These are phyloP conservation scores for Aschersonia sp. DNA, from an alignment of 2,329 filamentous ascomycete species.

Conservation along the genomic window DNA sequence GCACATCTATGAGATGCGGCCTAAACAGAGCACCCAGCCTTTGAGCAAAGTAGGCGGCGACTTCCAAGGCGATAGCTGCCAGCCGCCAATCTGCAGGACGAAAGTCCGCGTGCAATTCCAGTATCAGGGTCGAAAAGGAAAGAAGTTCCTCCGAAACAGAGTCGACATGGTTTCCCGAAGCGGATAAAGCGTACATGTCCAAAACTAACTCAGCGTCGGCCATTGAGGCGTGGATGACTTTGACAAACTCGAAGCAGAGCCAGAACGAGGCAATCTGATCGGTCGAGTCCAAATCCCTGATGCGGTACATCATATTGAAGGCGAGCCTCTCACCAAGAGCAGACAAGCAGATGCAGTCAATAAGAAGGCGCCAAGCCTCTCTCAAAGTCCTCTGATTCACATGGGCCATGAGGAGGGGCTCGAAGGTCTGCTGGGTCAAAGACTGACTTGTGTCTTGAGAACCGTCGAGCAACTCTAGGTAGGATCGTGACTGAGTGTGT, in stretches of 20 bases:
- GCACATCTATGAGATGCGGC: slow-evolving; percentile 73
- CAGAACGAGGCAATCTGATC: slow-evolving; percentile 61
- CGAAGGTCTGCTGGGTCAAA: slow-evolving; percentile 27
- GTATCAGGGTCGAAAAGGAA: slow-evolving; percentile 47
- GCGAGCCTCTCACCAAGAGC: slow-evolving; percentile 47
- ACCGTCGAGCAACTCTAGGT: slow-evolving; percentile 15
- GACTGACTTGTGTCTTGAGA: slow-evolving; percentile 6
- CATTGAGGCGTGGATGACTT: slow-evolving; percentile 35
- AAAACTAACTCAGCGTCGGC: slow-evolving; percentile 53
- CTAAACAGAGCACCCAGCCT: slow-evolving; percentile 56
- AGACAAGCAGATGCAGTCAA: slow-evolving; percentile 39
- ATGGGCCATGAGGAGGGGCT: slow-evolving; percentile 45
- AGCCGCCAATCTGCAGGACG: slow-evolving; percentile 52
- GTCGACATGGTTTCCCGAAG: slow-evolving; percentile 26
- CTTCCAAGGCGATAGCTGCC: slow-evolving; percentile 68
- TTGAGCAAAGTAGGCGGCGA: slow-evolving; percentile 60
- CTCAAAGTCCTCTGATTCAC: slow-evolving; percentile 53
- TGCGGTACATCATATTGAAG: slow-evolving; percentile 48
- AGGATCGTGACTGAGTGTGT: slow-evolving; percentile 7
- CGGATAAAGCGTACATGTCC: slow-evolving; percentile 28
- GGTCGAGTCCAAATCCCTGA: slow-evolving; percentile 42
- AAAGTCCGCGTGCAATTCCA: slow-evolving; percentile 39
- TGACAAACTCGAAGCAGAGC: slow-evolving; percentile 62
- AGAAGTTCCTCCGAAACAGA: slow-evolving; percentile 50
- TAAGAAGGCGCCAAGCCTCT: slow-evolving; percentile 41